A percentile compares a stretch with the other conserved stretches of the same genome.
Evolutionary conservation across 345 rosid species (phyloP).

Genomic region (Noccaea caerulescens): DNA sequence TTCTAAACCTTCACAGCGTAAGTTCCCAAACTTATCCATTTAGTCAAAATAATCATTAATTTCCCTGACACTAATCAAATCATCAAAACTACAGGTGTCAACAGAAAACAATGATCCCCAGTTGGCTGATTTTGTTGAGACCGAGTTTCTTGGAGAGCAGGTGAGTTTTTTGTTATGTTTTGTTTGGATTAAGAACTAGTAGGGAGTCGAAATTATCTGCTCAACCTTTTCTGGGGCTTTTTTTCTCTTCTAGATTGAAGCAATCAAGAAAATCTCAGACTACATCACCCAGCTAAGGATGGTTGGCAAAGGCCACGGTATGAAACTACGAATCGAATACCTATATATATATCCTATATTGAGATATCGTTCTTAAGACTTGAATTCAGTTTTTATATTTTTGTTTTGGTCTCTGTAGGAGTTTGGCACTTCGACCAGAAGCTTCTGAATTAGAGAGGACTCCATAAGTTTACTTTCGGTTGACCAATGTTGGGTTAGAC

Average conservation of each 20-base stretch:
- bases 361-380: background rate
- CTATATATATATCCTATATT: background rate
- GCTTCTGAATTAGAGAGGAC: conserved; percentile 55
- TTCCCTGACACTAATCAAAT: conserved; percentile 7
- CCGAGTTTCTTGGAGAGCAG: conserved; percentile 74
- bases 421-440: conserved; percentile 92
- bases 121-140: conserved; percentile 70
- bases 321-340: conserved; percentile 17
- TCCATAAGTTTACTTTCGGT: conserved; percentile 15
- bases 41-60: background rate
- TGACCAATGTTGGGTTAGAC: conserved; percentile 25
- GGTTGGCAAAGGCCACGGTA: conserved; percentile 95
- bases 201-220: background rate
- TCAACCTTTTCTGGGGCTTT: background rate
- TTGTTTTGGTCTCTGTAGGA: conserved; percentile 50
- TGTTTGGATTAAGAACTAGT: background rate
- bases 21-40: conserved; percentile 13
- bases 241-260: conserved; percentile 57
- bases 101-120: conserved; percentile 63
- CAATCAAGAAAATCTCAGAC: conserved; percentile 82
- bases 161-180: conserved; percentile 37
- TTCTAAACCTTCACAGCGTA: conserved; percentile 69
- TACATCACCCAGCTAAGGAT: conserved; percentile 82
- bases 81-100: conserved; percentile 61
- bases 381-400: background rate